Percentiles rank a stretch among this genome's conserved stretches.
phyloP scores from a whole-genome alignment of 1,139 yeast species.

The Trichomonascaceae sp. region DNA sequence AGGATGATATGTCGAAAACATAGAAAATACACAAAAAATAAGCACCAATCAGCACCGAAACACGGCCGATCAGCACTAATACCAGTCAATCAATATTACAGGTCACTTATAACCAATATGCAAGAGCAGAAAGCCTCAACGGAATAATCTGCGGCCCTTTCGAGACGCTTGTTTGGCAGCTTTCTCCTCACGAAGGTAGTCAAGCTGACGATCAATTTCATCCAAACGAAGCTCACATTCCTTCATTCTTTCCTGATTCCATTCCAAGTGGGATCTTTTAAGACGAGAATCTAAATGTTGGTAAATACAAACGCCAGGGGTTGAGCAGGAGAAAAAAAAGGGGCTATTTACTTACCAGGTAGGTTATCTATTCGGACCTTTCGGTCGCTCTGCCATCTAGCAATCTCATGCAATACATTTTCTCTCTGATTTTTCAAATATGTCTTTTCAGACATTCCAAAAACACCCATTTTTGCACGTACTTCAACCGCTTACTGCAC shows the following conservation, averaged over 20 bases:
- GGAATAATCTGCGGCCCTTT: not conserved
- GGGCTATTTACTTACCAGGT: slow-evolving; percentile 7
- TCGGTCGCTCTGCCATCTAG: slow-evolving; percentile 9
- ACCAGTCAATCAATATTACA: not conserved
- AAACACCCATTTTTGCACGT: slow-evolving; percentile 5
- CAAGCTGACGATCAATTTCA: slow-evolving; percentile 4
- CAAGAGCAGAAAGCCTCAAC: not conserved
- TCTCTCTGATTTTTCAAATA: slow-evolving; percentile 9
- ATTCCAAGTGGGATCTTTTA: slow-evolving; percentile 9
- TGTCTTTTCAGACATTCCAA: slow-evolving; percentile 10
- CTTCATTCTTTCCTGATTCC: slow-evolving; percentile 5
- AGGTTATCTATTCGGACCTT: slow-evolving; percentile 6
- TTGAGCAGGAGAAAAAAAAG: not conserved
- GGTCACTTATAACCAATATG: not conserved
- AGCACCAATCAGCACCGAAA: too few species aligned
- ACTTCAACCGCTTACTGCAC: not conserved
- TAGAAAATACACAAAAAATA: too few species aligned
- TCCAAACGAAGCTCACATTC: slow-evolving; percentile 6
- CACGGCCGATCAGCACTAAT: not conserved
- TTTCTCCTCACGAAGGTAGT: slow-evolving; percentile 7
- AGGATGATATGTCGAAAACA: not conserved
- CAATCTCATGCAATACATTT: slow-evolving; percentile 9
- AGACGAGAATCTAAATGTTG: slow-evolving; percentile 4
- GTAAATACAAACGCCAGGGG: too few species aligned
- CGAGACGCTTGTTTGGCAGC: slow-evolving; percentile 4